Conservation (phyloP, 2,329 filamentous ascomycete genomes). For the Diaporthe batatas region DNA sequence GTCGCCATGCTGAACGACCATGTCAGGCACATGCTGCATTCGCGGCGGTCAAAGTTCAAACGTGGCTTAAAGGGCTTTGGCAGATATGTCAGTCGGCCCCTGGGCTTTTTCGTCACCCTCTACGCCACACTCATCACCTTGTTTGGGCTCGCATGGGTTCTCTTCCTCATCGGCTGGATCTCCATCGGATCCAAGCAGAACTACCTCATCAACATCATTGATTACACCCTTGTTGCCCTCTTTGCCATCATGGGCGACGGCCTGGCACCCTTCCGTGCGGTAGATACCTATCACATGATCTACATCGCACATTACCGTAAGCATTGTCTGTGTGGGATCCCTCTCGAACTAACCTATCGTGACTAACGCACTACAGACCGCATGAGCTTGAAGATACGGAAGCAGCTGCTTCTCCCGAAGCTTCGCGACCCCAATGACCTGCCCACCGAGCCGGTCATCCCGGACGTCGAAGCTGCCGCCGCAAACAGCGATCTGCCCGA, state of each 20-base stretch:
- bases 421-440: slow-evolving; percentile 79
- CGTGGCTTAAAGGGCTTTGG: slow-evolving; percentile 83
- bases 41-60: slow-evolving; percentile 82
- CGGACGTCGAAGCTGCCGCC: slow-evolving; percentile 58
- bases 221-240: slow-evolving; percentile 77
- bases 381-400: slow-evolving; percentile 74
- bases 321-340: neutral
- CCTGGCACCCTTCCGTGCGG: slow-evolving; percentile 78
- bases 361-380: slow-evolving; percentile 51
- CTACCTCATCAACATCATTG: slow-evolving; percentile 78
- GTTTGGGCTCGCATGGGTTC: slow-evolving; percentile 88
- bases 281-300: slow-evolving; percentile 91
- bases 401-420: slow-evolving; percentile 71
- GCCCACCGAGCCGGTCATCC: slow-evolving; percentile 57
- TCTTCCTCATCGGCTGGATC: slow-evolving; percentile 93
- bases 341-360: slow-evolving; percentile 53
- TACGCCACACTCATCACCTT: slow-evolving; percentile 87
- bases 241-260: slow-evolving; percentile 80
- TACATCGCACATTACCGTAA: slow-evolving; percentile 79
- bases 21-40: slow-evolving; percentile 89
- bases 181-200: slow-evolving; percentile 80
- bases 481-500: slow-evolving; percentile 52
- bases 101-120: slow-evolving; percentile 86
- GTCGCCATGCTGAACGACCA: slow-evolving; percentile 85
- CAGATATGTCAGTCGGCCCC: slow-evolving; percentile 80